Conservation (phyloP, 257 asterid genomes). For the Knoxia roxburghii region DNA sequence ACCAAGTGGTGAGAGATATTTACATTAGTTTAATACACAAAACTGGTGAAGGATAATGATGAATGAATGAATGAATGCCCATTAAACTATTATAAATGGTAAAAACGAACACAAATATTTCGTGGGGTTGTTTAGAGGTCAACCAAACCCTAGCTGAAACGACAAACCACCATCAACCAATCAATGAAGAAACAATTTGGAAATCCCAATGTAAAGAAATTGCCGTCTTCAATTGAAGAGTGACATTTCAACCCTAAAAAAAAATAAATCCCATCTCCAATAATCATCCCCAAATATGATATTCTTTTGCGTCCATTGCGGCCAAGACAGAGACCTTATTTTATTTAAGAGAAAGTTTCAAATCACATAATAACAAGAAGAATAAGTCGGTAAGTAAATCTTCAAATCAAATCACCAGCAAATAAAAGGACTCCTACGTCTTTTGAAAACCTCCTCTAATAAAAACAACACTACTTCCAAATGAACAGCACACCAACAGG, state of each 20-base stretch:
- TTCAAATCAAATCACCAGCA: conserved; percentile 3
- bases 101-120: too few relatives aligned
- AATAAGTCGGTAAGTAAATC: conserved; percentile 7
- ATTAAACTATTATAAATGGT: too few relatives aligned
- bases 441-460: conserved; percentile 25
- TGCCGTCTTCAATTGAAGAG: conserved; percentile 84
- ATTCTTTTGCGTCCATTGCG: conserved; percentile 13
- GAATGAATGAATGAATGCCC: too few relatives aligned
- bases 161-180: conserved; percentile 14
- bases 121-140: conserved; percentile 19
- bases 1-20: too few relatives aligned
- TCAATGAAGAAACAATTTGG: background rate
- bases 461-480: conserved; percentile 61
- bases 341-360: background rate
- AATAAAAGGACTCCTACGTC: background rate
- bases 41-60: too few relatives aligned
- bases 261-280: conserved; percentile 21
- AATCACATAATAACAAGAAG: conserved; percentile 14
- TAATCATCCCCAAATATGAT: conserved; percentile 12
- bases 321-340: background rate
- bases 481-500: conserved; percentile 47
- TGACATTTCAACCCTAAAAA: conserved; percentile 21
- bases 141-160: conserved; percentile 9
- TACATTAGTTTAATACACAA: too few relatives aligned
- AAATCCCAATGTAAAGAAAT: conserved; percentile 19